phyloP scores from a whole-genome alignment of 192 early-diverging fungal species.

The Pilobolus umbonatus region DNA sequence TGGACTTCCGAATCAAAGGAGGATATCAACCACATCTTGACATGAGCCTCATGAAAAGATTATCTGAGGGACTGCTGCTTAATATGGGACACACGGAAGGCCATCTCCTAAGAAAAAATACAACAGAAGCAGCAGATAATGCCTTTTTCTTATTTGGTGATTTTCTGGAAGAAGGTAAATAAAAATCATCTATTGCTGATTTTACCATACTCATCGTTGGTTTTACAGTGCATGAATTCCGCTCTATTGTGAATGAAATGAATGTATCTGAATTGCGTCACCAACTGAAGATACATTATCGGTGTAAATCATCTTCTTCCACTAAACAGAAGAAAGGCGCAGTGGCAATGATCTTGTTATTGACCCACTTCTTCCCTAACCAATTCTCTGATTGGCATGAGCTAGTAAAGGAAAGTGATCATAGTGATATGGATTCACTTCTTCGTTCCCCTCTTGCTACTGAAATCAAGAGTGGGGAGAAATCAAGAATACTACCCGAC shows the following conservation, averaged over 20 bases:
- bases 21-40: conserved; percentile 82
- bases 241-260: conserved; percentile 70
- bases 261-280: conserved; percentile 78
- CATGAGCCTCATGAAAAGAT: conserved; percentile 73
- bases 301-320: conserved; percentile 61
- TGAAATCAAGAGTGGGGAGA: conserved; percentile 13
- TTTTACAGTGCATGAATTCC: conserved; percentile 78
- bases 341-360: conserved; percentile 73
- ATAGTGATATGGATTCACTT: conserved; percentile 21
- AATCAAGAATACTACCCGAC: conserved; percentile 29
- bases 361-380: conserved; percentile 64
- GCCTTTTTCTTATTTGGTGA: conserved; percentile 94
- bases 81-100: conserved; percentile 67
- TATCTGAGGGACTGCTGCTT: conserved; percentile 80
- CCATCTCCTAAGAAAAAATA: conserved; percentile 51
- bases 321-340: conserved; percentile 70
- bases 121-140: conserved; percentile 74
- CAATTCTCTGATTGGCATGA: conserved; percentile 90
- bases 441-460: conserved; percentile 13
- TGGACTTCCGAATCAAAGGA: conserved; percentile 87
- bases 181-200: conserved; percentile 2
- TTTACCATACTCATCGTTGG: background rate
- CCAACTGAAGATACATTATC: conserved; percentile 69
- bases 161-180: conserved; percentile 78
- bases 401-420: conserved; percentile 66